Conservation (phyloP, 208 protist species). For the Crithidia thermophila region DNA sequence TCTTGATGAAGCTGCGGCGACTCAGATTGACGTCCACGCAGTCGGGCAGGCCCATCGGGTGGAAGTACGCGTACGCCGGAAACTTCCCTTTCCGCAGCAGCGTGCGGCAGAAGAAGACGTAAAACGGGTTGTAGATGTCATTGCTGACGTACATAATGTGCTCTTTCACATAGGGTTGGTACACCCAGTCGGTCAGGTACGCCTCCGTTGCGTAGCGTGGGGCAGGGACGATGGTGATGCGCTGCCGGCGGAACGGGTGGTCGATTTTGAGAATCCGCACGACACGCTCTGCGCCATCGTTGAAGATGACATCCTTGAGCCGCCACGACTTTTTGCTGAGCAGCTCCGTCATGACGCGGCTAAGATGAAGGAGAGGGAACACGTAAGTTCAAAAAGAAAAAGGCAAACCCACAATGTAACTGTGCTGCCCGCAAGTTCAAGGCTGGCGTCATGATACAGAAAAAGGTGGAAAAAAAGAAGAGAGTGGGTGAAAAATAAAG, state of each 20-base stretch:
- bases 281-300: slow-evolving; percentile 53
- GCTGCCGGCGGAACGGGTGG: slow-evolving; percentile 78
- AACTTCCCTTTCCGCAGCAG: slow-evolving; percentile 58
- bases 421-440: no score
- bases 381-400: background rate
- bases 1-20: slow-evolving; percentile 70
- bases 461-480: no score
- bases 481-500: no score
- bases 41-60: slow-evolving; percentile 84
- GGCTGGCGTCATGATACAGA: no score
- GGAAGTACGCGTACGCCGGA: slow-evolving; percentile 84
- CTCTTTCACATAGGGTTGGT: slow-evolving; percentile 89
- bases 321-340: slow-evolving; percentile 75
- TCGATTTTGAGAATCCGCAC: slow-evolving; percentile 76
- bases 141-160: slow-evolving; percentile 87
- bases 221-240: slow-evolving; percentile 73
- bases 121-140: slow-evolving; percentile 85
- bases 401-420: background rate
- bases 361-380: background rate
- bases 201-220: slow-evolving; percentile 71
- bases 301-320: slow-evolving; percentile 73
- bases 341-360: slow-evolving; percentile 34
- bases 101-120: slow-evolving; percentile 72
- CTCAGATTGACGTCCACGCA: slow-evolving; percentile 81
- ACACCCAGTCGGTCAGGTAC: slow-evolving; percentile 85